Evolutionary conservation across 306 rosid species (phyloP), one percentile per base, ranked within the genome.

Genomic region (Trifolium fragiferum): DNA sequence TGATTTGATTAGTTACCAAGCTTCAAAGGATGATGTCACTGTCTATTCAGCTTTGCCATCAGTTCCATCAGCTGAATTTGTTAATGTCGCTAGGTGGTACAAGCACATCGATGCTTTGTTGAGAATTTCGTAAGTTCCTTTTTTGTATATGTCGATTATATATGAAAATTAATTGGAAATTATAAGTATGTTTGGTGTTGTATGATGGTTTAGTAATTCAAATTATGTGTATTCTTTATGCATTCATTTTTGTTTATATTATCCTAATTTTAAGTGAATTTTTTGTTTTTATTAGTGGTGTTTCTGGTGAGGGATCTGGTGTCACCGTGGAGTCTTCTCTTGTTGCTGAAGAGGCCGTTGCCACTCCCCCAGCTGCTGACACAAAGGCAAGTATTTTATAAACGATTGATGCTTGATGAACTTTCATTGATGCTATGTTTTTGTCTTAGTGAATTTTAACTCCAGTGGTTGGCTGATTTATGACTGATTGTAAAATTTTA

Each of bases 1-100:
- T 68, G 68, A 11, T 10, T 7, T 65, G 37, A 47, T 54, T 70
- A 91, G 97, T 68, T 92, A 87, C 66, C 96, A 86, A 62, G 93
- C 97, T 16, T 90, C 99, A 0, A 94, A 90, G 89, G 99, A 94
- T 66, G 97, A 94, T 70, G 14, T 94, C 71, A 81, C 95, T 2
- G 96, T 94, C 1, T 80, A 82, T 21, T 84, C 89, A 13, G 88
- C 96, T 46, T 78, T 94, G 37, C 20, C 92, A 4, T 44, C 64
- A 30, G 88, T 80, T 16, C 90, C 96, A 3, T 85, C 95, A 0
- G 77, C 81, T 7, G 91, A 88, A 20, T 87, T 23, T 10, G 92
- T 86, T 68, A 94, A 94, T 68, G 89, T 85, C 3, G 84, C 90
- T 38, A 84, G 97, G 57, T 94, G 98, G 97, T 84, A 69, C 87